phyloP scores from a whole-genome alignment of 1,284 basidiomycete genomes.

The Heterobasidion parviporum region DNA sequence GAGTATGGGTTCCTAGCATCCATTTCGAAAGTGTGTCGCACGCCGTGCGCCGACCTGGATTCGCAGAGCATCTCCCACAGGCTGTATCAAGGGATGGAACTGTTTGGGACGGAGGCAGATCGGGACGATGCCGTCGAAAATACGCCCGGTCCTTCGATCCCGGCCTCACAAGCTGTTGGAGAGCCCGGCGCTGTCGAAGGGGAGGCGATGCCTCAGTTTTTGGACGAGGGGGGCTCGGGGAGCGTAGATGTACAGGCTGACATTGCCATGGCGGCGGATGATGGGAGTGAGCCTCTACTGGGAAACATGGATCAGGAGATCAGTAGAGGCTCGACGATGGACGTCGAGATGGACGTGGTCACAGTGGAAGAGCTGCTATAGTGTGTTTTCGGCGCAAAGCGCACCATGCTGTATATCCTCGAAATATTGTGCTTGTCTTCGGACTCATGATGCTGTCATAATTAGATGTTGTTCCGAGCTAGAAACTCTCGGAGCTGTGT shows the following conservation, averaged over 20 bases:
- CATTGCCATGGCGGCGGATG: not conserved
- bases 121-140: not conserved
- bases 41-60: constrained; percentile 19
- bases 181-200: not conserved
- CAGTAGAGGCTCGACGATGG: not conserved
- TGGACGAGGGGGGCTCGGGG: not conserved
- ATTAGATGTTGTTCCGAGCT: not conserved
- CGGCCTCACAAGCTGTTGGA: not conserved
- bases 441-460: not conserved
- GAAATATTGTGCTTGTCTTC: not conserved
- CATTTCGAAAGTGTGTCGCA: constrained; percentile 8
- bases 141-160: not conserved
- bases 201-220: not conserved
- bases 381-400: not conserved
- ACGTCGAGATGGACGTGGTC: not conserved
- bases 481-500: not conserved
- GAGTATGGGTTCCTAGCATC: constrained; percentile 17
- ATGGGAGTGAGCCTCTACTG: not conserved
- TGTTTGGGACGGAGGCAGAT: not conserved
- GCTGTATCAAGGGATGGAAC: constrained; percentile 8
- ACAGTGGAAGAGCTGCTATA: not conserved
- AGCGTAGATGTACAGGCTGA: not conserved
- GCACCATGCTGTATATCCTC: not conserved
- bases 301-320: not conserved
- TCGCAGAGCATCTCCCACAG: constrained; percentile 17